These are phyloP conservation scores for Iris macrosiphon DNA, from an alignment of 106 monocot species.

Conservation along the genomic window DNA sequence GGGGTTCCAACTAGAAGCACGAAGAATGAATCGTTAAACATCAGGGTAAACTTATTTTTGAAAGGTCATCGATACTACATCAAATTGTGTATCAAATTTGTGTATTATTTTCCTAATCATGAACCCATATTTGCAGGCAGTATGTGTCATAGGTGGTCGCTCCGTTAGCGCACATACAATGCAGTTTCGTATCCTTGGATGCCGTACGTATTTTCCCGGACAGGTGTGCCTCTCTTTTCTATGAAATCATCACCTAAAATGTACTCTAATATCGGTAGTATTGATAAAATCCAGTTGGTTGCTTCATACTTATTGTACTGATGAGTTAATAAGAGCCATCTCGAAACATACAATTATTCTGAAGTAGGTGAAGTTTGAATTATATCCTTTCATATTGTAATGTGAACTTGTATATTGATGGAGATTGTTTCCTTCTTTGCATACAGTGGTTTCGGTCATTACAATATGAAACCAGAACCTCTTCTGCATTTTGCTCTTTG, in stretches of 20 bases:
- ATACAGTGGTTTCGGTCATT: slow-evolving; percentile 12
- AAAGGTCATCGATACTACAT: no score
- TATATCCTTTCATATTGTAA: no score
- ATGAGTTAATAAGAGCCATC: no score
- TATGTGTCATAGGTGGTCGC: slow-evolving; percentile 60
- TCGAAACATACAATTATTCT: no score
- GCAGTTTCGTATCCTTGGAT: slow-evolving; percentile 60
- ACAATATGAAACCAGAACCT: slow-evolving; percentile 50
- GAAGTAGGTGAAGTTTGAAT: no score
- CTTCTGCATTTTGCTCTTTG: slow-evolving; percentile 83
- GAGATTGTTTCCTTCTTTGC: not conserved
- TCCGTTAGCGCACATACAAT: slow-evolving; percentile 56
- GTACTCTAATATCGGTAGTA: no score
- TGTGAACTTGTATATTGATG: no score
- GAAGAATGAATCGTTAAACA: slow-evolving; percentile 39
- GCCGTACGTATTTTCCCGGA: slow-evolving; percentile 63
- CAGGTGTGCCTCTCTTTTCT: slow-evolving; percentile 37
- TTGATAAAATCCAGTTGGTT: no score
- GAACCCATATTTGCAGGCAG: slow-evolving; percentile 37
- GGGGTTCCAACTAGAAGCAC: slow-evolving; percentile 62
- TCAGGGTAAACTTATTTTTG: slow-evolving; percentile 41
- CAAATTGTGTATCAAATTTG: not conserved
- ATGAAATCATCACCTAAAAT: no score
- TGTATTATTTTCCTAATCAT: not conserved
- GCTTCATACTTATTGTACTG: no score